Evolutionary conservation across 805 yeast genomes (phyloP), one percentile per base, ranked within the genome.

Genomic region (Ogataea henricii): DNA sequence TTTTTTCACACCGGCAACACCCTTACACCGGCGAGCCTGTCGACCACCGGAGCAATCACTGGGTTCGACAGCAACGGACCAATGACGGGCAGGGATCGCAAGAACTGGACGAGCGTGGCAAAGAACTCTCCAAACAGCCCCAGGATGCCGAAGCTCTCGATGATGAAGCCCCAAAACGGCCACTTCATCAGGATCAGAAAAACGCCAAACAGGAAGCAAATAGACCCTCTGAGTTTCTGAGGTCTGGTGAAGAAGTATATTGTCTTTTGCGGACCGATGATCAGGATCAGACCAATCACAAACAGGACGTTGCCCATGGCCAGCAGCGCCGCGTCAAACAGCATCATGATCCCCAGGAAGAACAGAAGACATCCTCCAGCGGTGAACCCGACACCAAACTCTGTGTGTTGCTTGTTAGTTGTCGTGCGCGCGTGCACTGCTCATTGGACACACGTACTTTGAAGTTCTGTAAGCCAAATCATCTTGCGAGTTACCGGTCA

Each of bases 121-220:
- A 92, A 87, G 67, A 94, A 91, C 68, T 94, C 98, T 30, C 70
- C 99, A 69, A 94, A 92, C 30, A 92, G 72, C 6, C 89, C 91
- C 51, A 92, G 68, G 21, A 92, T 89, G n/a, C 99, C 99, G 53
- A 91, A 71, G 43, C 85, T 79, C 66, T 92, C 99, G 33, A 92
- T 70, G 1, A 85, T 64, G 61, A 94, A 92, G 7, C 99, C 99
- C 21, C 84, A 59, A 62, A 94, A 87, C 1, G 97, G 81, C 70
- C 85, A 77, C 60, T 86, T 87, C 57, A 80, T 59, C 47, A 92
- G 70, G 45, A 94, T 92, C 55, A 92, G 69, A 12, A 84, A 44
- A 12, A 94, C 82, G 1, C 99, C 99, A 5, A 80, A 45, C 3
- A 71, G 71, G 62, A 94, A 90, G 56, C 91, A 89, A 12, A 91